phyloP scores from a whole-genome alignment of 768 basidiomycete genomes.

The Lentinula aciculospora region DNA sequence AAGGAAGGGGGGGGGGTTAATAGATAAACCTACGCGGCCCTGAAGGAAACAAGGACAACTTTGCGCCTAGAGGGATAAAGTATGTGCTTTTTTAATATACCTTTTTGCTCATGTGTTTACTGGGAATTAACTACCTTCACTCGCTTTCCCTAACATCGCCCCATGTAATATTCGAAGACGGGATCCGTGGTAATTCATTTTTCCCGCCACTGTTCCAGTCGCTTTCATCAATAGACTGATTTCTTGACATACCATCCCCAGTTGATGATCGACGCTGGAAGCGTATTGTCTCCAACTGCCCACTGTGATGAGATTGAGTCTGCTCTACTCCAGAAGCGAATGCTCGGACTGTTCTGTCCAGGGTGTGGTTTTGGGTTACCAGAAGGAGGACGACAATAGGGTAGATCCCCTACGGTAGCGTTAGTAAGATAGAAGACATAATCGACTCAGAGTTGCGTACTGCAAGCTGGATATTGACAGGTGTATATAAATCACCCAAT shows the following conservation, averaged over 20 bases:
- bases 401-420: constrained; percentile 5
- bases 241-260: neutral
- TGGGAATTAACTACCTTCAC: neutral
- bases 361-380: constrained; percentile 3
- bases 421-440: too few species aligned
- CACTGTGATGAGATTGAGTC: neutral
- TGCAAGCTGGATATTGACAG: constrained; percentile 12
- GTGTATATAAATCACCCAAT: constrained; percentile 12
- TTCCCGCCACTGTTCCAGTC: too few species aligned
- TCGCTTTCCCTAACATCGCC: neutral
- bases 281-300: neutral
- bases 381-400: constrained; percentile 9
- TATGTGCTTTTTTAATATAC: too few species aligned
- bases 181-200: neutral
- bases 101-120: too few species aligned
- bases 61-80: too few species aligned
- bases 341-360: neutral
- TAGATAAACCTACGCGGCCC: too few species aligned
- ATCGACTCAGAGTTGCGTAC: neutral
- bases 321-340: neutral
- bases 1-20: too few species aligned
- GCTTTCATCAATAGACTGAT: neutral
- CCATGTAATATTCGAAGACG: neutral
- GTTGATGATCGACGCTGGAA: neutral
- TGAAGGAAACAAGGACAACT: too few species aligned